Conservation (phyloP, 139 green algal genomes). For the Coccomyxa sp. region DNA sequence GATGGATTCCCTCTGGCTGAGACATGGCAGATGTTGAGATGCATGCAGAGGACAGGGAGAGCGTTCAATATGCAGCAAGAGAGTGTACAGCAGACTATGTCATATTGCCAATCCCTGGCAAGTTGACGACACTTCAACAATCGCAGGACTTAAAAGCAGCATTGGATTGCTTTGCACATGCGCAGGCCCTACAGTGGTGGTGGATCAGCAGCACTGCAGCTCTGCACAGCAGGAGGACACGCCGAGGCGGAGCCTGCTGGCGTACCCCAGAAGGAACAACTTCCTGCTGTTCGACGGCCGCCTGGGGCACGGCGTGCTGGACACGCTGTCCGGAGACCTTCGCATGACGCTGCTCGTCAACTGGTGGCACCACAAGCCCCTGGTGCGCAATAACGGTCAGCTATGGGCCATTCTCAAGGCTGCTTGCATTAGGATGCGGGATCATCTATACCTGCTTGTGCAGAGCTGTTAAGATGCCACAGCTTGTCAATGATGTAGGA, state of each 20-base stretch:
- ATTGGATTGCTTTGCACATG: neutral
- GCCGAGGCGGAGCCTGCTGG: slow-evolving; percentile 30
- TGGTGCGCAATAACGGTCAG: no score
- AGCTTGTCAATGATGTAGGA: no score
- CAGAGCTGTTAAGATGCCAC: no score
- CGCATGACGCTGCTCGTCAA: slow-evolving; percentile 60
- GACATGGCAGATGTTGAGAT: neutral
- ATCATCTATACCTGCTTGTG: no score
- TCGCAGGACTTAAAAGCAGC: no score
- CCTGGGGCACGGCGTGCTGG: slow-evolving; percentile 62
- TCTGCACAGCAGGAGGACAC: neutral
- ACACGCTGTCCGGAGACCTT: slow-evolving; percentile 16
- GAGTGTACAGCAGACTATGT: no score
- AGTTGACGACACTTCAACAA: no score
- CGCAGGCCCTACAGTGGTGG: slow-evolving; percentile 61
- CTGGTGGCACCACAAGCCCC: slow-evolving; percentile 45
- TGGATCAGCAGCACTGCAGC: slow-evolving; percentile 51
- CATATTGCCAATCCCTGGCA: no score
- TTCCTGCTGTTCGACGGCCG: slow-evolving; percentile 59
- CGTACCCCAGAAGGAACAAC: slow-evolving; percentile 39
- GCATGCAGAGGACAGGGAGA: neutral
- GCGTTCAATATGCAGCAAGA: neutral
- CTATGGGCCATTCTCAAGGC: no score
- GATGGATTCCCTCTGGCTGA: neutral
- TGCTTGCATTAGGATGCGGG: no score